phyloP scores from a whole-genome alignment of 1,139 yeast species.

The Suhomyces maxii region DNA sequence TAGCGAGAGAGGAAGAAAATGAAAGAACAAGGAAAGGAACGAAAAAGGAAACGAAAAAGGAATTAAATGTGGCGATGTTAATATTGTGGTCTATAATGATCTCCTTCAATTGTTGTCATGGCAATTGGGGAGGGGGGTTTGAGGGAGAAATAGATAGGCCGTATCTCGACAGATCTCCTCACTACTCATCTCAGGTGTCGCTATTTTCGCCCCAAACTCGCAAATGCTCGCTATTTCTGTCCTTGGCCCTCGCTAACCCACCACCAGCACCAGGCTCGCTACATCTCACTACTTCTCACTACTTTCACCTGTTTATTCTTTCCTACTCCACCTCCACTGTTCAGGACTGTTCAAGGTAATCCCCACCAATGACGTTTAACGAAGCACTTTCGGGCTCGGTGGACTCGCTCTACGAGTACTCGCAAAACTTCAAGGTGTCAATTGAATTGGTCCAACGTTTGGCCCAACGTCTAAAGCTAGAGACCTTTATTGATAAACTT shows the following conservation, averaged over 20 bases:
- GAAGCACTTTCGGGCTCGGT: constrained; percentile 31
- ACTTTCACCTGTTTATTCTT: background rate
- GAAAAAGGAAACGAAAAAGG: too few species aligned
- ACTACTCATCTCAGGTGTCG: too few species aligned
- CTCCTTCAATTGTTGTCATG: too few species aligned
- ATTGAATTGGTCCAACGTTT: constrained; percentile 42
- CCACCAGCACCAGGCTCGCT: background rate
- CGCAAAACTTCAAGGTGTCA: constrained; percentile 34
- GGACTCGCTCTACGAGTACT: constrained; percentile 31
- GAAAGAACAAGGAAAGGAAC: too few species aligned
- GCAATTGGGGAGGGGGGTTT: too few species aligned
- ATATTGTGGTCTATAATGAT: too few species aligned
- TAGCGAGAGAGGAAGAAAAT: background rate
- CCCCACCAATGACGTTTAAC: constrained; percentile 16
- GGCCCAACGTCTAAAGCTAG: constrained; percentile 43
- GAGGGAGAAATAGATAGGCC: too few species aligned
- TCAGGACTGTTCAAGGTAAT: background rate
- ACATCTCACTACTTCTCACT: background rate
- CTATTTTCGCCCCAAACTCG: too few species aligned
- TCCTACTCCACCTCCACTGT: background rate
- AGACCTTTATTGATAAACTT: constrained; percentile 44
- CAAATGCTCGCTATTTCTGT: too few species aligned
- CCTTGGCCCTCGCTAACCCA: background rate
- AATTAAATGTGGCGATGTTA: too few species aligned
- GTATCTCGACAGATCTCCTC: too few species aligned